Base-by-base conservation (phyloP, 495 filamentous ascomycete genomes). In the Aspergillus ellipticus region DNA sequence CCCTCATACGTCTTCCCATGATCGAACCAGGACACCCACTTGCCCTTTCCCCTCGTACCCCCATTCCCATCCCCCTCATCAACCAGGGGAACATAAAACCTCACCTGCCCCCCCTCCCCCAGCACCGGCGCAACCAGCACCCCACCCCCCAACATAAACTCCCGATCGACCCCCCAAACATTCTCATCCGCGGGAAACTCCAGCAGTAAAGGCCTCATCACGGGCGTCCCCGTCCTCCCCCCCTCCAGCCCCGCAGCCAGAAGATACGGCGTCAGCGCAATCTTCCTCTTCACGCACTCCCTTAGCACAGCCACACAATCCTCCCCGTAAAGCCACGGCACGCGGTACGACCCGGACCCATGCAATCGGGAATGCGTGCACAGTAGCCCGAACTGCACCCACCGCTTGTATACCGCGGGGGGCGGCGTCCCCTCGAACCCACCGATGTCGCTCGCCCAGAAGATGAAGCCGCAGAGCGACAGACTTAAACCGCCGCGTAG, bases 331-430 rank as follows among this genome's bases (percentile, higher is more conserved):
- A 82, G 79, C 86, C 86, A 89, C 21, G 86, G 86, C 9, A 89
- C 85, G 22, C 85, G 83, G 71, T 87, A 89, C 11, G 81, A 84
- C 22, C 77, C 81, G n/a, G 69, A 71, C 0, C 86, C 86, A 66
- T 89, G 86, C 4, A 90, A 74, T 3, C 85, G 81, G 33, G 80
- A 85, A 65, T 89, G 85, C 0, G 81, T 82, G 59, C 83, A 88
- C 13, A 90, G 65, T 0, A 89, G 76, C 0, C 87, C 85, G 57
- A 89, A 88, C 4, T 85, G 85, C 6, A 89, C 85, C 86, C 86
- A 90, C 31, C 87, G 82, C 66, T 89, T 90, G 66, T 90, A 90
- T 56, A 89, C 80, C 64, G 82, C 82, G 0, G 85, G 81, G 6
- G 80, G 76, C 8, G 86, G 86, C 9, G 74, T 80, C 2, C 85